Base-by-base conservation (phyloP, 768 basidiomycete species). In the Chlorophyllum brunneum region DNA sequence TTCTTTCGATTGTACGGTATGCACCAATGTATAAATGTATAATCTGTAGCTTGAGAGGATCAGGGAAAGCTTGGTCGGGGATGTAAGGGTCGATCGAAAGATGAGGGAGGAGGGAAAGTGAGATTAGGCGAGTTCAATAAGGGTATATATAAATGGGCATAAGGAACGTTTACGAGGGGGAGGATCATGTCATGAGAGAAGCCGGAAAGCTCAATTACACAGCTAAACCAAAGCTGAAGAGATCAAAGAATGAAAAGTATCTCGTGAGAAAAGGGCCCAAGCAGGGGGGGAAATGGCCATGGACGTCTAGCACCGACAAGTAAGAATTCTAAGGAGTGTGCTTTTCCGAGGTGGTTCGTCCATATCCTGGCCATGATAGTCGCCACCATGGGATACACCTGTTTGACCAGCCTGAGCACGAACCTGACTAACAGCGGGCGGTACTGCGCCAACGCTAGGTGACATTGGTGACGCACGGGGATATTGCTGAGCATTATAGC, bases 401-500 rank as follows among this genome's bases (percentile, higher is more conserved):
- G 80, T 72, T 65, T 87, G 84, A 30, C 84, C 88, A 48, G 74
- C 86, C 60, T 76, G 73, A 51, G 85, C 88, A 46, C 87, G 82
- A 53, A 86, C 79, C 59, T 81, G 79, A 67, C 82, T 88, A 56
- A 90, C 67, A 27, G 86, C 86, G 23, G 85, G 86, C 48, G 84
- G 84, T 26, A 78, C 86, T 33, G 82, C 83, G 36, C 78, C 80
- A 40, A 81, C 76, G 46, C 75, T 82, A 23, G 86, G 79, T 49
- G 89, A 79, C 89, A 92, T 92, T 15, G 88, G 89, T 34, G 89
- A 91, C 24, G 81, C 78, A 46, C 87, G 81, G n/a, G 86, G 86
- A 60, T 92, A 92, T 61, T 78, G 79, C 57, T 79, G 78, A 54
- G 62, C 68, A 39, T 73, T 76, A 59, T 80, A 84, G 22, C 71